phyloP scores from a whole-genome alignment of 2,329 filamentous ascomycete genomes.

The Talaromyces atroroseus region DNA sequence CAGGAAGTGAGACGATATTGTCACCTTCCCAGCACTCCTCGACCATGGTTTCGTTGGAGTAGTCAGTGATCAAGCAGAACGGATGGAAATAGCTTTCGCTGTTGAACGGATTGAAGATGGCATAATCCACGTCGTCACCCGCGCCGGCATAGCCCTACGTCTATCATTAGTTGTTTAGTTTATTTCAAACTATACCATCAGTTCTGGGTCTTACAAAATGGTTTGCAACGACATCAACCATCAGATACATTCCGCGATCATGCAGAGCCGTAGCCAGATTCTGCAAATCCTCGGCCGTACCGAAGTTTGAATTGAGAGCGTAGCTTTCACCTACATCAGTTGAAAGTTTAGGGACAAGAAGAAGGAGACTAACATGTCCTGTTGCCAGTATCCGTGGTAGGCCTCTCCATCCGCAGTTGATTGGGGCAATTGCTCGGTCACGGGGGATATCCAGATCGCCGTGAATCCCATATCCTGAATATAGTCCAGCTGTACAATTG shows the following conservation, averaged over 20 bases:
- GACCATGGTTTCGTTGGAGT: conserved; percentile 44
- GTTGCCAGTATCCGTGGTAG: conserved; percentile 49
- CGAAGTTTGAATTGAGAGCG: conserved; percentile 54
- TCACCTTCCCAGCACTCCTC: conserved; percentile 52
- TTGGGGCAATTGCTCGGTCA: conserved; percentile 34
- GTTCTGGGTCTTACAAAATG: conserved; percentile 39
- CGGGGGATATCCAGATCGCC: conserved; percentile 46
- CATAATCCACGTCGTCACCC: conserved; percentile 49
- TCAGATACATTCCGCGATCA: conserved; percentile 53
- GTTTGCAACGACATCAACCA: conserved; percentile 57
- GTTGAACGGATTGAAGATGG: conserved; percentile 50
- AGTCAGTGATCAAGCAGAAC: conserved; percentile 51
- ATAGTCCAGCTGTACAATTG: conserved; percentile 41
- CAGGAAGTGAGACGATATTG: conserved; percentile 54
- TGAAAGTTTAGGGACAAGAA: not conserved
- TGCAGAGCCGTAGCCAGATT: conserved; percentile 53
- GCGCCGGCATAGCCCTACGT: conserved; percentile 42
- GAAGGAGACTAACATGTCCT: conserved; percentile 35
- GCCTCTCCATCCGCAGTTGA: conserved; percentile 35
- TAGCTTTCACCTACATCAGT: conserved; percentile 28
- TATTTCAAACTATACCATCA: too few relatives aligned
- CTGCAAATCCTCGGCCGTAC: conserved; percentile 55
- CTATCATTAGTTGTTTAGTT: too few relatives aligned
- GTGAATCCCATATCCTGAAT: conserved; percentile 46
- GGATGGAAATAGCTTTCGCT: conserved; percentile 55